A percentile compares a stretch with the other conserved stretches of the same genome.
These are phyloP conservation scores for Nitzschia sp. DNA, from an alignment of 108 stramenopile genomes.

Conservation along the genomic window DNA sequence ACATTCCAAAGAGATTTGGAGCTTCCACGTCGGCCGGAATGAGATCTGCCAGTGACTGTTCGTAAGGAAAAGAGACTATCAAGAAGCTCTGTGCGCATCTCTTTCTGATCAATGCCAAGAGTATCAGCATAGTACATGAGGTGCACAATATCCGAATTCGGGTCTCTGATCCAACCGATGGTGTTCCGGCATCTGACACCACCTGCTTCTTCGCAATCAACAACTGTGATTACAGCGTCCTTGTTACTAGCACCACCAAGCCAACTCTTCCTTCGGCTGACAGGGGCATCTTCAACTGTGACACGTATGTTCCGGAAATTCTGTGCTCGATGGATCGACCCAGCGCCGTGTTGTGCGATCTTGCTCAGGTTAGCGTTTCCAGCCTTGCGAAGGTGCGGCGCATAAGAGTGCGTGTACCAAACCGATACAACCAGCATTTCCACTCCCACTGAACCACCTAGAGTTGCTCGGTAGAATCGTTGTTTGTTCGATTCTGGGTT, in stretches of 20 bases:
- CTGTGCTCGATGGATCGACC: constrained; percentile 1
- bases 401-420: constrained; percentile 11
- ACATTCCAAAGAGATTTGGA: background rate
- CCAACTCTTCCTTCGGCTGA: background rate
- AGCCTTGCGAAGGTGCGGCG: background rate
- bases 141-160: background rate
- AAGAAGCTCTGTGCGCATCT: background rate
- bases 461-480: constrained; percentile 2
- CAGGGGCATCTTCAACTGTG: background rate
- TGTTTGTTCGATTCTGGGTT: constrained; percentile 9
- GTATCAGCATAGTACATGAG: constrained; percentile 13
- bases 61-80: background rate
- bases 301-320: background rate
- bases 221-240: constrained; percentile 6
- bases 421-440: constrained; percentile 5
- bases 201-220: constrained; percentile 4
- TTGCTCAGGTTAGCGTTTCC: background rate
- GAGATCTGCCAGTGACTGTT: background rate
- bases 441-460: constrained; percentile 6
- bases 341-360: background rate
- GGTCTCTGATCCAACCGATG: constrained; percentile 3
- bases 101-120: background rate
- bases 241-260: background rate
- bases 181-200: constrained; percentile 1
- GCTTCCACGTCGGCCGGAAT: background rate